phyloP scores from a whole-genome alignment of 176 grass and related monocot species.

The Zea mays region DNA sequence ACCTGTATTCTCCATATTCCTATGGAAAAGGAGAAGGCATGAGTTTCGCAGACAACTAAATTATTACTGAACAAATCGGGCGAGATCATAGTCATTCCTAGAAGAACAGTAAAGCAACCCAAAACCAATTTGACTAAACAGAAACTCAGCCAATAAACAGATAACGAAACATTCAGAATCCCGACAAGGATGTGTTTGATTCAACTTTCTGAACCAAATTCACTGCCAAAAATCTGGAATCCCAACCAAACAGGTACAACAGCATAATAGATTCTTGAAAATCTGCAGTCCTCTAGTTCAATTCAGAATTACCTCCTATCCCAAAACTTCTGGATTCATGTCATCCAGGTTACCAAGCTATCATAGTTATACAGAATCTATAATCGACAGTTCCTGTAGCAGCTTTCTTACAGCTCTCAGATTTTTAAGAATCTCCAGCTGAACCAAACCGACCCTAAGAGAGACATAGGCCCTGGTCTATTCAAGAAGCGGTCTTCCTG shows the following conservation, averaged over 20 bases:
- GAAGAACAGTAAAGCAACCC: constrained; percentile 13
- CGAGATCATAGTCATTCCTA: neutral
- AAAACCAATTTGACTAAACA: neutral
- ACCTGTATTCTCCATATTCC: constrained; percentile 65
- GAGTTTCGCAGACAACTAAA: constrained; percentile 46
- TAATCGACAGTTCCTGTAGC: no score
- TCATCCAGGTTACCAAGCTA: no score
- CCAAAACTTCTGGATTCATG: neutral
- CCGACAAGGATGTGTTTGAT: neutral
- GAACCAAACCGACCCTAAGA: neutral
- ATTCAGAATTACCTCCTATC: no score
- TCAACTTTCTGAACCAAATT: no score
- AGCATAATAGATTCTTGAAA: no score
- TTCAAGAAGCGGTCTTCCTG: neutral
- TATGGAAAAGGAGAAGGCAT: constrained; percentile 61
- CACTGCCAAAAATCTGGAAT: no score
- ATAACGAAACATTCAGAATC: neutral
- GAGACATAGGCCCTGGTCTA: neutral
- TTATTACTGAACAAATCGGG: constrained; percentile 20
- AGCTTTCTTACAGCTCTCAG: no score
- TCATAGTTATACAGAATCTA: no score
- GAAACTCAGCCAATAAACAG: neutral
- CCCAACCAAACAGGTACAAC: no score
- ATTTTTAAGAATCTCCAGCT: no score
- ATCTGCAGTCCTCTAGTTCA: no score